Base-by-base conservation (phyloP, 2,329 filamentous ascomycete species). In the Fusarium sp. region DNA sequence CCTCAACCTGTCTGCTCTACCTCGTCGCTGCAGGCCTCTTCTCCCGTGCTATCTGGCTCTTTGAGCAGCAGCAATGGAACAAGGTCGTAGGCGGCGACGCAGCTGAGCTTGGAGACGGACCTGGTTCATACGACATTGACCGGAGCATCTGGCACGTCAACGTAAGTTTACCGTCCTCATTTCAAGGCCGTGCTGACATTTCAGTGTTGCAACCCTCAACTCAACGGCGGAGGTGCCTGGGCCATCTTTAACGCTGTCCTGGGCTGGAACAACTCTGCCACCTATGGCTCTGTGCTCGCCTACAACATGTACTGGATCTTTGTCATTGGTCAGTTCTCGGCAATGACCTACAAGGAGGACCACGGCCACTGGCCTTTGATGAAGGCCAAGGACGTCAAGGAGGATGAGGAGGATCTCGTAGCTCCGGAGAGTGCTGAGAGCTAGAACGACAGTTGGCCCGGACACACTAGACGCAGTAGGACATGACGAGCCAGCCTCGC, bases 301-400 rank as follows among this genome's bases (percentile, higher is more conserved):
- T 97, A 97, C 82, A 97, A 96, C 77, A 57, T 95, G 11, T 97
- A 97, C 84, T 97, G 94, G 94, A 81, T 95, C 43, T 83, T 84
- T 10, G 88, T 96, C 70, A 94, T 94, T 54, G 87, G 94, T 27
- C 86, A 86, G 12, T 93, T 95, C 77, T 70, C 89, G 7, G 76
- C 83, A 37, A 86, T 95, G 85, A 85, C 90, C 43, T 93, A 89
- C 82, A 87, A 87, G 69, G 93, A 96, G 81, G 74, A 75, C 46
- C 85, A 83, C 64, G 86, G 86, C 10, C 83, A 81, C 66, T 86
- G 83, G 81, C 85, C 85, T 5, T 73, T 86, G 23, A 68, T 79
- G 68, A 83, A 82, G 71, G 62, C 73, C 18, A 43, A 41, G n/a
- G 50, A 44, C 7, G 46, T 66, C 11, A 34, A 51, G 12, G 56